Evolutionary conservation across 2,329 filamentous ascomycete species (phyloP).

Genomic region (Biscogniauxia sp.): DNA sequence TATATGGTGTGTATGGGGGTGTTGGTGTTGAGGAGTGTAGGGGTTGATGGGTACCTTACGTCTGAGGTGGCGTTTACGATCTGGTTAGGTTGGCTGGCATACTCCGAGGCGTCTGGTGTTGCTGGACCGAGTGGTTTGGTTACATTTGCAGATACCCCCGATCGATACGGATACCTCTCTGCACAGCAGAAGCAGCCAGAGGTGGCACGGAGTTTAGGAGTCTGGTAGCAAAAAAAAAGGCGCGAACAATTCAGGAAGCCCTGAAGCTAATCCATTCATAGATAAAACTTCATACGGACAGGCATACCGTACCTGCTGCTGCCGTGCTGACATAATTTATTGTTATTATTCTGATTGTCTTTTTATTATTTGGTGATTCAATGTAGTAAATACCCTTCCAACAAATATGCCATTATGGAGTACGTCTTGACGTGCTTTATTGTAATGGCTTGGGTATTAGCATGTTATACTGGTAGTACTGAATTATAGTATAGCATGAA

Average conservation of each 20-base stretch:
- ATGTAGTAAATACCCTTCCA: neutral
- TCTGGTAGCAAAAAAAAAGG: neutral
- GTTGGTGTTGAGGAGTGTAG: slow-evolving; percentile 6
- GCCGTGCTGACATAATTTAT: neutral
- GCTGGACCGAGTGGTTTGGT: slow-evolving; percentile 29
- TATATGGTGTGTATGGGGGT: slow-evolving; percentile 5
- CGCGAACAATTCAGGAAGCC: slow-evolving; percentile 4
- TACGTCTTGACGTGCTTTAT: too few species aligned
- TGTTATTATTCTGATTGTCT: neutral
- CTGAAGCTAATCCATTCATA: slow-evolving; percentile 11
- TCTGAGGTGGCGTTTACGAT: slow-evolving; percentile 7
- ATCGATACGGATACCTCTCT: slow-evolving; percentile 5
- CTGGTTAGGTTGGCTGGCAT: slow-evolving; percentile 9
- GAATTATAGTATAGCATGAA: too few species aligned
- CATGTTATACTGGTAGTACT: too few species aligned
- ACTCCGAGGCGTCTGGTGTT: slow-evolving; percentile 22
- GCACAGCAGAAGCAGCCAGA: neutral
- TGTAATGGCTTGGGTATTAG: too few species aligned
- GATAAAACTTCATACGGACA: slow-evolving; percentile 7
- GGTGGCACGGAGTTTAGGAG: slow-evolving; percentile 5
- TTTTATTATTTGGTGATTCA: neutral
- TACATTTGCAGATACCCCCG: slow-evolving; percentile 24
- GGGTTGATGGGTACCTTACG: neutral
- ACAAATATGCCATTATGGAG: too few species aligned
- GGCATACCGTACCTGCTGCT: neutral